Evolutionary conservation across 805 yeast species (phyloP), one percentile per base, ranked within the genome.

Genomic region (Allodekkera sacchari): DNA sequence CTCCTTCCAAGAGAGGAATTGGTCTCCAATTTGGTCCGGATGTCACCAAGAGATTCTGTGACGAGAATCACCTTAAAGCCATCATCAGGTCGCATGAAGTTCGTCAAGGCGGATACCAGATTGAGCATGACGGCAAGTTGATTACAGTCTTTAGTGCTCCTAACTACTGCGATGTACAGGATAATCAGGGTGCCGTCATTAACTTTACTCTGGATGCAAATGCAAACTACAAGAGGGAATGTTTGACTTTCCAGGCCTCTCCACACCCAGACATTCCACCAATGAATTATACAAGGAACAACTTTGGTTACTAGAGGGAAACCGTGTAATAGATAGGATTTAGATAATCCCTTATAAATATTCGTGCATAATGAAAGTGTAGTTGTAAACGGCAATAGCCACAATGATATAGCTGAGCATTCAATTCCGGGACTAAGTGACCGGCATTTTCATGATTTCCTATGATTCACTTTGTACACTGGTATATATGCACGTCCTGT

Each of bases 61-160:
- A 77, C 27, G 53, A 53, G 25, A 92, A 92, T 55, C 67, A 71
- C 20, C 64, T 92, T 38, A 71, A 78, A 46, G 88, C 83, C 35
- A 72, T 92, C 25, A 80, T 92, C 47, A 70, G 99, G 48, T 85
- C 96, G 3, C 99, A 92, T 52, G 98, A 92, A 59, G 95, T 89
- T 6, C 70, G 97, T 52, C 80, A 82, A 82, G 79, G 70, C 5
- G 99, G 99, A 29, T 85, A 80, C 37, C 85, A 84, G 42, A 66
- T 67, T 28, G 96, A 89, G 52, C 99, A 92, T 50, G 68, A 81
- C 36, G 94, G 94, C 9, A 68, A 76, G 42, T 70, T 92, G 31
- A 74, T 87, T 32, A 92, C 99, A 1, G 95, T 92, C n/a, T 92
- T 92, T 57, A 79, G 94, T 56, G 99, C 99, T 1, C 99, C 99